These are phyloP conservation scores for Cardamine chenopodiifolia DNA, from an alignment of 345 rosid species.

Conservation along the genomic window DNA sequence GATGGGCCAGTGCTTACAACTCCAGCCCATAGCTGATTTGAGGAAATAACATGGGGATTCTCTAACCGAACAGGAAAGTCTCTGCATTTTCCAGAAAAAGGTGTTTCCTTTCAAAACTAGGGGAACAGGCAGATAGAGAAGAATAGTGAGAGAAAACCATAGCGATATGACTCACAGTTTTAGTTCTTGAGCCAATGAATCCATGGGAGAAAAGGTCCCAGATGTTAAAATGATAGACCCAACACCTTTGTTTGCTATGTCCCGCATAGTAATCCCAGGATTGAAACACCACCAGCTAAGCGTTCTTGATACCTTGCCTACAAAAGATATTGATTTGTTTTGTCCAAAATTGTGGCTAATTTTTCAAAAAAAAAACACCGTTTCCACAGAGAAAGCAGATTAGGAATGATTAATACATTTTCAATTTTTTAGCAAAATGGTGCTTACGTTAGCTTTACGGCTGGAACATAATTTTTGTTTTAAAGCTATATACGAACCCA, in stretches of 20 bases:
- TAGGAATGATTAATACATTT: conserved; percentile 1
- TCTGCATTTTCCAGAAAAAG: conserved; percentile 48
- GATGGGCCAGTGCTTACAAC: conserved; percentile 88
- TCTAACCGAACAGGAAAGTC: conserved; percentile 89
- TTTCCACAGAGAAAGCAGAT: conserved; percentile 11
- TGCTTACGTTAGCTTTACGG: conserved; percentile 11
- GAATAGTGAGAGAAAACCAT: conserved; percentile 18
- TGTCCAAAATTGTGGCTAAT: neutral
- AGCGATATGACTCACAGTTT: conserved; percentile 62
- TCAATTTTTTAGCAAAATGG: conserved; percentile 4
- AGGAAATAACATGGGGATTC: conserved; percentile 97
- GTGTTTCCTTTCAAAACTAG: conserved; percentile 38
- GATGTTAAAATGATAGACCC: conserved; percentile 91
- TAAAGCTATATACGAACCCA: conserved; percentile 19
- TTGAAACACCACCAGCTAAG: conserved; percentile 99
- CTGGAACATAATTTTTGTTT: conserved; percentile 2
- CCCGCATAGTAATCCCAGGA: conserved; percentile 96
- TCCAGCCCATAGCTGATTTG: conserved; percentile 94
- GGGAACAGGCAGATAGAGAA: conserved; percentile 19
- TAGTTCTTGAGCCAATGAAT: conserved; percentile 88
- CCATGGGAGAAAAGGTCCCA: conserved; percentile 96
- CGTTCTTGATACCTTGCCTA: conserved; percentile 81
- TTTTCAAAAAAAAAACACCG: neutral
- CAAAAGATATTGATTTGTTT: conserved; percentile 37
- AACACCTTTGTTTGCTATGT: conserved; percentile 69